Evolutionary conservation across 495 filamentous ascomycete genomes (phyloP).

Genomic region (Trichodelitschia bisporula): DNA sequence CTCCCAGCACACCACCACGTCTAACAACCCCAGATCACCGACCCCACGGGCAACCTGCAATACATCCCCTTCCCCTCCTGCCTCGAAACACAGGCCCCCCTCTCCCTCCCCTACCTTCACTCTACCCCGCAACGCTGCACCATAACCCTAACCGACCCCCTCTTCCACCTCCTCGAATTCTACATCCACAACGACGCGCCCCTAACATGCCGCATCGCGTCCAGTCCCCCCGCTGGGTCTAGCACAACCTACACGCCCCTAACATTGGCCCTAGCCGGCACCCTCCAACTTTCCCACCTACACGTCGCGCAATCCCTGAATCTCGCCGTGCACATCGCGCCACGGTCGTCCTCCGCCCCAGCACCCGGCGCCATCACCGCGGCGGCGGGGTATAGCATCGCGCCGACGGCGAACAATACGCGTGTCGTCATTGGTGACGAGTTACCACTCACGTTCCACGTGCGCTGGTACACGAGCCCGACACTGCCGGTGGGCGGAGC

Average conservation of each 20-base stretch:
- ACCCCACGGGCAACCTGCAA: slow-evolving; percentile 58
- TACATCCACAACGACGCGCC: slow-evolving; percentile 95
- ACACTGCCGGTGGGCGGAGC: slow-evolving; percentile 21
- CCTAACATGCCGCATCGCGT: slow-evolving; percentile 73
- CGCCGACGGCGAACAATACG: slow-evolving; percentile 26
- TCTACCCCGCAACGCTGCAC: slow-evolving; percentile 98
- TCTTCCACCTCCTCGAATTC: slow-evolving; percentile 96
- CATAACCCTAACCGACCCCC: slow-evolving; percentile 60
- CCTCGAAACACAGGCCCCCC: slow-evolving; percentile 69
- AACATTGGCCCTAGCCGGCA: slow-evolving; percentile 72
- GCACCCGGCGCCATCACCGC: slow-evolving; percentile 44
- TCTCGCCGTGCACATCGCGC: slow-evolving; percentile 50
- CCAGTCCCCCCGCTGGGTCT: slow-evolving; percentile 26
- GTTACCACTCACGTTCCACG: slow-evolving; percentile 52
- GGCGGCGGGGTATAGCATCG: slow-evolving; percentile 65
- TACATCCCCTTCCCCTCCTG: slow-evolving; percentile 84
- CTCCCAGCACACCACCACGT: neutral
- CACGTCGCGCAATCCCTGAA: slow-evolving; percentile 81
- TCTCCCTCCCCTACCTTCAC: slow-evolving; percentile 30
- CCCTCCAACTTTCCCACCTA: slow-evolving; percentile 67
- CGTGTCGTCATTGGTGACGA: slow-evolving; percentile 72
- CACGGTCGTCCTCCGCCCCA: slow-evolving; percentile 19
- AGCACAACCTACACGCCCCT: slow-evolving; percentile 32
- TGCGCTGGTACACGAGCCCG: slow-evolving; percentile 68
- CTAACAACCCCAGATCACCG: slow-evolving; percentile 40